Conservation (phyloP, 1,284 basidiomycete genomes). For the Cryptococcus wingfieldii region DNA sequence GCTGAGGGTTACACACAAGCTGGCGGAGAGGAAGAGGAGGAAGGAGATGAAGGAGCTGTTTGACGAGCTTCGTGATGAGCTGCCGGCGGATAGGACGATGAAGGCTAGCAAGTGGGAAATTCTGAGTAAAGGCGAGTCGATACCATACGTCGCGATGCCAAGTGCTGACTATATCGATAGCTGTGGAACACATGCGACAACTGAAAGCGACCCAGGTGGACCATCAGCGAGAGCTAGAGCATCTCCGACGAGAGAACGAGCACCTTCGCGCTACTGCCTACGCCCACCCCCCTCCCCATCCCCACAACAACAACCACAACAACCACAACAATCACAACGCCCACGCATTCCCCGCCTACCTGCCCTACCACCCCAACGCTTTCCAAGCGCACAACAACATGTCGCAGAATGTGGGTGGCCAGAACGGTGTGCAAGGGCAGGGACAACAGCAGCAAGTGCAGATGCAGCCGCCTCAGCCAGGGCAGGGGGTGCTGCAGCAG, state of each 20-base stretch:
- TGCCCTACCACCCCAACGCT: background rate
- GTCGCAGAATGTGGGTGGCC: too few relatives aligned
- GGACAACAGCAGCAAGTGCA: conserved; percentile 1
- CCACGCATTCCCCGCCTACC: conserved; percentile 1
- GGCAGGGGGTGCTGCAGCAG: background rate
- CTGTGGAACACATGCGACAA: conserved; percentile 70
- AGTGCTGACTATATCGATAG: conserved; percentile 47
- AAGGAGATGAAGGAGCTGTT: conserved; percentile 98
- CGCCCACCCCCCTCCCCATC: conserved; percentile 8
- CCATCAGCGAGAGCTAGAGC: conserved; percentile 70
- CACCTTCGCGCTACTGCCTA: conserved; percentile 18
- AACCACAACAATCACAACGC: background rate
- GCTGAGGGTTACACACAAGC: conserved; percentile 84
- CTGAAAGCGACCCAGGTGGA: conserved; percentile 71
- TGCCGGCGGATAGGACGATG: conserved; percentile 85
- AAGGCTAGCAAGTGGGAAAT: conserved; percentile 98
- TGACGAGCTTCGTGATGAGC: conserved; percentile 82
- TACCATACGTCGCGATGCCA: background rate
- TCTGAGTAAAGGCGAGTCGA: conserved; percentile 73
- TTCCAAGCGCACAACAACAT: too few relatives aligned
- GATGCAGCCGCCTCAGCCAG: background rate
- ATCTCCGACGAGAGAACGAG: conserved; percentile 65
- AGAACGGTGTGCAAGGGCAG: background rate
- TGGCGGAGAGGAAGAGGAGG: conserved; percentile 87
- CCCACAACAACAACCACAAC: conserved; percentile 1